A percentile compares a stretch with the other conserved stretches of the same genome.
phyloP scores from a whole-genome alignment of 2,329 filamentous ascomycete species.

The Trichoderma semiorbis region DNA sequence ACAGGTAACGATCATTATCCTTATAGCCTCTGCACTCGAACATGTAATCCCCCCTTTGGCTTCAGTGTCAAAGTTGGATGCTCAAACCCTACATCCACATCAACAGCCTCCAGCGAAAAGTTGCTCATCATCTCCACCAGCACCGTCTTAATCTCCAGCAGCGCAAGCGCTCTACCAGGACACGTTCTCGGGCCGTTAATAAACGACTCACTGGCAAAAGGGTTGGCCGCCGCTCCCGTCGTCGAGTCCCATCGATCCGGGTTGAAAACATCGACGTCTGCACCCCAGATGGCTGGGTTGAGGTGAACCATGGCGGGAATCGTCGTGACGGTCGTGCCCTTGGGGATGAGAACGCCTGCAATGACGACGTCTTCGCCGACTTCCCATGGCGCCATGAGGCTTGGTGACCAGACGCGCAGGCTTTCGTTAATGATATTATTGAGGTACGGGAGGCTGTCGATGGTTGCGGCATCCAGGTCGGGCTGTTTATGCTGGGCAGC shows the following conservation, averaged over 20 bases:
- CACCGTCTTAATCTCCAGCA: constrained; percentile 38
- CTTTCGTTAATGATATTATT: constrained; percentile 44
- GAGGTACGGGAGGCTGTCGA: constrained; percentile 36
- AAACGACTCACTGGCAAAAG: constrained; percentile 36
- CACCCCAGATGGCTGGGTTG: constrained; percentile 38
- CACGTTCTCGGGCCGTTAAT: constrained; percentile 37
- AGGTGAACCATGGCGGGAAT: constrained; percentile 36
- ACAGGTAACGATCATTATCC: not conserved
- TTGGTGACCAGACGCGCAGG: constrained; percentile 40
- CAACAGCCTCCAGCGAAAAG: constrained; percentile 25
- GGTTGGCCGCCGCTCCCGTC: constrained; percentile 24
- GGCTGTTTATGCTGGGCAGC: not conserved
- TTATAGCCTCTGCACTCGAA: not conserved
- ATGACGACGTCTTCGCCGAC: constrained; percentile 33
- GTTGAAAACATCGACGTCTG: constrained; percentile 32
- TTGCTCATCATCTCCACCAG: constrained; percentile 31
- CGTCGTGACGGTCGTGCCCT: constrained; percentile 38
- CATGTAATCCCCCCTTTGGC: constrained; percentile 21
- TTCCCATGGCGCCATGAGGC: constrained; percentile 32
- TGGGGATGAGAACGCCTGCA: constrained; percentile 35
- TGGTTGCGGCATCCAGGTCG: constrained; percentile 7
- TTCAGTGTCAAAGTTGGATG: constrained; percentile 28
- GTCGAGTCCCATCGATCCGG: constrained; percentile 38
- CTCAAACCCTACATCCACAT: constrained; percentile 24
- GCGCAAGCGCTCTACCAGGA: constrained; percentile 36